These are phyloP conservation scores for Podospora pseudopauciseta DNA, from an alignment of 495 filamentous ascomycete genomes.

Conservation along the genomic window DNA sequence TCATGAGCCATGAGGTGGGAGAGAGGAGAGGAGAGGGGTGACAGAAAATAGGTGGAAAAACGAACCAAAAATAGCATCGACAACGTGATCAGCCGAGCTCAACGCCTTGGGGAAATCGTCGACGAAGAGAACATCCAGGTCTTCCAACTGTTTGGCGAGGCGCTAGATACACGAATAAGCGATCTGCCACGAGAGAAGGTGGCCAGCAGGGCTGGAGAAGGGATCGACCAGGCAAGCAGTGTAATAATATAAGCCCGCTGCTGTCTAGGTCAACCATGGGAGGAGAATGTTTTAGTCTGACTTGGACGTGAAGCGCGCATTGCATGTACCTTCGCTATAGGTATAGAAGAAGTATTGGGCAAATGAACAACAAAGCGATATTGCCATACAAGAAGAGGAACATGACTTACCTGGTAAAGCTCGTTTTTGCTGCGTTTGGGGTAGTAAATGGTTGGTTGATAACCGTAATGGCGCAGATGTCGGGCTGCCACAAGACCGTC, in stretches of 20 bases:
- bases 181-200: background rate
- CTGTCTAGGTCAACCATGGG: background rate
- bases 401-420: slow-evolving; percentile 67
- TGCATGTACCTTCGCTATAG: background rate
- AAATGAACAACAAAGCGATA: slow-evolving; percentile 4
- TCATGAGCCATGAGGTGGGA: background rate
- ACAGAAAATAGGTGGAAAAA: slow-evolving; percentile 14
- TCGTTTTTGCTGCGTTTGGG: slow-evolving; percentile 88
- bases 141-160: slow-evolving; percentile 74
- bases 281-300: background rate
- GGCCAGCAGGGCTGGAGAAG: slow-evolving; percentile 17
- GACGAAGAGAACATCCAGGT: slow-evolving; percentile 80
- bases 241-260: slow-evolving; percentile 25
- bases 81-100: slow-evolving; percentile 66
- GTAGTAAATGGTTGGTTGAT: slow-evolving; percentile 86
- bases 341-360: background rate
- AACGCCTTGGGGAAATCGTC: slow-evolving; percentile 70
- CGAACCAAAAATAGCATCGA: slow-evolving; percentile 90
- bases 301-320: background rate
- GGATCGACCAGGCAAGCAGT: background rate
- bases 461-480: slow-evolving; percentile 92
- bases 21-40: background rate
- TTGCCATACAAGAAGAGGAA: background rate
- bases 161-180: slow-evolving; percentile 50
- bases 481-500: slow-evolving; percentile 94